A percentile compares a stretch with the other conserved stretches of the same genome.
phyloP scores from a whole-genome alignment of 148 eudicot genomes.

The Gaultheria prostrata region DNA sequence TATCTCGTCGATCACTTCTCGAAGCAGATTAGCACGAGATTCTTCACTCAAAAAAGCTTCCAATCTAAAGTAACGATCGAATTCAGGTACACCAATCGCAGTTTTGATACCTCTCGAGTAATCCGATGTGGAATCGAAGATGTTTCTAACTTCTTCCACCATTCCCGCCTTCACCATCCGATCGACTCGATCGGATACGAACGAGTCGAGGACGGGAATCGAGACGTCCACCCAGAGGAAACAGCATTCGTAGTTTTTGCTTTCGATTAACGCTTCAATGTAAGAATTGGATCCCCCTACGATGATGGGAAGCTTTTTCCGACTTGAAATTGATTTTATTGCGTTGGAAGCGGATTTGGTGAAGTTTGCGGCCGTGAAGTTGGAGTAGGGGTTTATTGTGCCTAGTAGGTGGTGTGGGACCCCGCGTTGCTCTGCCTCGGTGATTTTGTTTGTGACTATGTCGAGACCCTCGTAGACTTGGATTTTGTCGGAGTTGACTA shows the following conservation, averaged over 20 bases:
- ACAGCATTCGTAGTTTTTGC: constrained; percentile 42
- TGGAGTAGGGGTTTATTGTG: constrained; percentile 39
- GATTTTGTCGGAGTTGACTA: constrained; percentile 81
- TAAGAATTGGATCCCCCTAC: constrained; percentile 78
- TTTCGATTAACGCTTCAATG: constrained; percentile 45
- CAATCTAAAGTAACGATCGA: constrained; percentile 46
- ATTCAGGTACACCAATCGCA: constrained; percentile 72
- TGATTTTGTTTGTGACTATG: constrained; percentile 70
- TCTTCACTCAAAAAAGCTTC: constrained; percentile 23
- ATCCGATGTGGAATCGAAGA: constrained; percentile 38
- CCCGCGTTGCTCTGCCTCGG: constrained; percentile 54
- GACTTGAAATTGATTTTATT: constrained; percentile 28
- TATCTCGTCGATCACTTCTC: constrained; percentile 35
- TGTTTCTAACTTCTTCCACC: constrained; percentile 47
- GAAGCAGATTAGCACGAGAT: constrained; percentile 26
- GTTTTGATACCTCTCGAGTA: constrained; percentile 60
- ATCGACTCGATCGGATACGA: constrained; percentile 56
- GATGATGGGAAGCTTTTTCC: constrained; percentile 56
- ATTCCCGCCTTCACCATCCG: constrained; percentile 63
- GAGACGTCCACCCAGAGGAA: constrained; percentile 78
- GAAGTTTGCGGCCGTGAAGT: constrained; percentile 52
- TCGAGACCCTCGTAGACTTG: constrained; percentile 76
- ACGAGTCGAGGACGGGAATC: constrained; percentile 33
- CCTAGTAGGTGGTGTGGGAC: constrained; percentile 79
- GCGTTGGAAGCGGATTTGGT: constrained; percentile 45